These are phyloP conservation scores for Ceratocystis lukuohia DNA, from an alignment of 2,329 filamentous ascomycete species.

Conservation along the genomic window DNA sequence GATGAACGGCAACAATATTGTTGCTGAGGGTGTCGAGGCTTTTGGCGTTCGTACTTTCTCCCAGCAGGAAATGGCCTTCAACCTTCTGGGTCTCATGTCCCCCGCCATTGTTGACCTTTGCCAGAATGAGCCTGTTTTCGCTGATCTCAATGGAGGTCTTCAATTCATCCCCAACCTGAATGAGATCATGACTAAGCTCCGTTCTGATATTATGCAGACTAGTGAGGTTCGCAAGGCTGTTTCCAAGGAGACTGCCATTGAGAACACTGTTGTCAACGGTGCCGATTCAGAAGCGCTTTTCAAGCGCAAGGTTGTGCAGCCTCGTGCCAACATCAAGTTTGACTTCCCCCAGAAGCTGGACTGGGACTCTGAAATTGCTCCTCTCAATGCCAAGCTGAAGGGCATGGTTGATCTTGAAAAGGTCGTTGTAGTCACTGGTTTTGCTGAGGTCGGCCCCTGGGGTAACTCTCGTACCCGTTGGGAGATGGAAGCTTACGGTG, in stretches of 20 bases:
- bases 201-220: slow-evolving; percentile 88
- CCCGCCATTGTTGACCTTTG: slow-evolving; percentile 88
- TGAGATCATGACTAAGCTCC: slow-evolving; percentile 80
- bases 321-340: slow-evolving; percentile 94
- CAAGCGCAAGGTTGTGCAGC: slow-evolving; percentile 86
- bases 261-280: slow-evolving; percentile 95
- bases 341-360: slow-evolving; percentile 83
- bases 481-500: slow-evolving; percentile 97
- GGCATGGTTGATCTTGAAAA: slow-evolving; percentile 98
- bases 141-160: slow-evolving; percentile 91
- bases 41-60: slow-evolving; percentile 97
- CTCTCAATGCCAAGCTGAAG: slow-evolving; percentile 76
- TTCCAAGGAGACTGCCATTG: slow-evolving; percentile 86
- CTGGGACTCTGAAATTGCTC: slow-evolving; percentile 82
- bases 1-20: slow-evolving; percentile 96
- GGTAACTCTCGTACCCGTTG: slow-evolving; percentile 95
- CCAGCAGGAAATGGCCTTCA: slow-evolving; percentile 99
- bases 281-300: slow-evolving; percentile 84
- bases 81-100: slow-evolving; percentile 89
- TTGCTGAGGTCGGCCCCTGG: slow-evolving; percentile 92
- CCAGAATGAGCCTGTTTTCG: slow-evolving; percentile 89
- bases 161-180: slow-evolving; percentile 97
- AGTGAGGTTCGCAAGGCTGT: slow-evolving; percentile 89
- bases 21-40: slow-evolving; percentile 91
- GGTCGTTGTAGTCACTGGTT: slow-evolving; percentile 94